Evolutionary conservation across 2,329 filamentous ascomycete genomes (phyloP).

Genomic region (Phaeosphaeria sp.): DNA sequence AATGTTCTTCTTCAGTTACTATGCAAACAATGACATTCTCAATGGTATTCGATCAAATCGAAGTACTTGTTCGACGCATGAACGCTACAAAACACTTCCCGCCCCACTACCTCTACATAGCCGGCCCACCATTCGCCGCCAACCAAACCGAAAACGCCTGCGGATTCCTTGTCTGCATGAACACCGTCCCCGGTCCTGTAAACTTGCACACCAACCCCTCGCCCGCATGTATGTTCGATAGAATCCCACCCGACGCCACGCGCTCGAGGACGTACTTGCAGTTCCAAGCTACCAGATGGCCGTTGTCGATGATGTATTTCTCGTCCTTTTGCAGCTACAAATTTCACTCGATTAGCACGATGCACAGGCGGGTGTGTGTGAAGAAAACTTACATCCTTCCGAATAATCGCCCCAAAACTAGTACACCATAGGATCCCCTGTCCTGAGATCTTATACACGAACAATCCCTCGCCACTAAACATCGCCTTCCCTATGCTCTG

Average conservation of each 20-base stretch:
- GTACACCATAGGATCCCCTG: constrained; percentile 86
- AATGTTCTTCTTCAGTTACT: no score
- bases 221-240: constrained; percentile 81
- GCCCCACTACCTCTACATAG: background rate
- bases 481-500: constrained; percentile 89
- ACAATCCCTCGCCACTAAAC: constrained; percentile 91
- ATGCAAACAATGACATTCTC: no score
- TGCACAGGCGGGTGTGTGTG: no score
- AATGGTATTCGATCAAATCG: no score
- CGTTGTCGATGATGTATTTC: constrained; percentile 91
- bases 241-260: constrained; percentile 86
- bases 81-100: background rate
- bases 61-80: background rate
- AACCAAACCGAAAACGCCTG: constrained; percentile 65
- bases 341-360: no score
- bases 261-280: constrained; percentile 92
- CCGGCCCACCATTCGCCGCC: constrained; percentile 20
- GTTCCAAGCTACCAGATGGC: constrained; percentile 95
- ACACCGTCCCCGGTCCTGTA: constrained; percentile 84
- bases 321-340: constrained; percentile 67
- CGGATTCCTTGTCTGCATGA: constrained; percentile 89
- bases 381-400: constrained; percentile 77
- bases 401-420: constrained; percentile 92
- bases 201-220: constrained; percentile 97
- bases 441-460: constrained; percentile 85